Base-by-base conservation (phyloP, 352 stramenopile species). In the Phytophthora vignae region DNA sequence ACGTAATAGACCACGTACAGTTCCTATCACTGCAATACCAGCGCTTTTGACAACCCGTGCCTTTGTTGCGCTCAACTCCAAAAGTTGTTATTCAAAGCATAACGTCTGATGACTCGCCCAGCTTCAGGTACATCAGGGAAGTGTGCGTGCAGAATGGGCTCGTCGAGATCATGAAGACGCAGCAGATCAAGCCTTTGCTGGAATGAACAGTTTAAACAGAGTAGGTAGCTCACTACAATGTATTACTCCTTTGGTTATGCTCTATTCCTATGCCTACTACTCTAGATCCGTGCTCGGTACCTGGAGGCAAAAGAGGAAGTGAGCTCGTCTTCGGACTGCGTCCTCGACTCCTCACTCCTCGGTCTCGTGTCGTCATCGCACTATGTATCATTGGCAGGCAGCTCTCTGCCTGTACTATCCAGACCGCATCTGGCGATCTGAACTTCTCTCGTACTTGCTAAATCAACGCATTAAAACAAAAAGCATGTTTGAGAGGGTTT, bases 261-360 rank as follows among this genome's bases (percentile, higher is more conserved):
- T 50, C 11, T 31, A 33, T 61, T 10, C 55, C 21, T 33, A 48
- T 50, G 55, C 55, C 19, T 61, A 33, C 29, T 29, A 15, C 55
- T 50, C 55, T 61, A 55, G 15, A 64, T 15, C 22, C 57, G 57
- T 64, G 42, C 42, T 53, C 42, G 42, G 57, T 12, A 27, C 40
- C 57, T 64, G 25, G 33, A 54, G 57, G 40, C 57, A 64, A 64
- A 64, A 54, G 57, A 64, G 25, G 25, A 64, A 64, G 57, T 64
- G 57, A 64, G 57, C 42, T 64, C 57, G 42, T 40, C 57, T 64
- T 64, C 21, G 57, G 42, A 55, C 22, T 64, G 57, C 25, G 42
- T 64, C 42, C 57, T 44, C 42, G 57, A 44, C 57, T n/a, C 40
- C 57, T 55, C 42, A n/a, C 4, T 19, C 25, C 22, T 25, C 22